Base-by-base conservation (phyloP, 192 early-diverging fungal species). In the Paraglomus occultum region DNA sequence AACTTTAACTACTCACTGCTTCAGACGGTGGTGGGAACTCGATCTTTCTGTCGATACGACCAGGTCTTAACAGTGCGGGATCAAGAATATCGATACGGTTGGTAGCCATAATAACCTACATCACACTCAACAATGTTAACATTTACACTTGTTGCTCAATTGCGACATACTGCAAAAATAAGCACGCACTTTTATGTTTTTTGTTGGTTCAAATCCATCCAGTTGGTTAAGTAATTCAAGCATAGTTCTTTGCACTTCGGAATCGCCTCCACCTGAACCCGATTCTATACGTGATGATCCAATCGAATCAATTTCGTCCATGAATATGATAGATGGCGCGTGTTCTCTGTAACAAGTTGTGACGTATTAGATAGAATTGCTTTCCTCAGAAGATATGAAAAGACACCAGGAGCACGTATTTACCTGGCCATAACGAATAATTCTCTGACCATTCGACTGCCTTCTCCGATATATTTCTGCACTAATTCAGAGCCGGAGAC, bases 391-490 rank as follows among this genome's bases (percentile, higher is more conserved):
- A 12, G 71, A 72, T 74, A 23, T 52, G 42, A 76, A 67, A 45
- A 42, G 47, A 6, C 31, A 2, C 8, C 45, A 17, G 51, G 44
- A 31, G 14, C 11, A 66, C 70, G n/a, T 8, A 49, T 39, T 47
- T 80, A 85, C 84, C 84, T 84, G 70, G 92, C 91, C 92, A 94
- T 94, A 43, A 92, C 91, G 70, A 94, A 94, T 45, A 94, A 82
- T 80, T 94, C 92, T 18, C 92, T 87, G 11, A 94, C 92, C 92
- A 94, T 94, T 66, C 92, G 87, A 77, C 89, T 90, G 62, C 92
- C 91, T 74, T 94, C 92, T 71, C 92, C 92, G 85, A 94, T 94
- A 74, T 94, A 94, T 80, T 94, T 94, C 81, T 93, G 91, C 43
- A 94, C 92, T 49, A 94, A 84, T 71, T 94, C 92, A 31, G 91